Conservation (phyloP, 75 land plant species). For the Selaginella moellendorffii region DNA sequence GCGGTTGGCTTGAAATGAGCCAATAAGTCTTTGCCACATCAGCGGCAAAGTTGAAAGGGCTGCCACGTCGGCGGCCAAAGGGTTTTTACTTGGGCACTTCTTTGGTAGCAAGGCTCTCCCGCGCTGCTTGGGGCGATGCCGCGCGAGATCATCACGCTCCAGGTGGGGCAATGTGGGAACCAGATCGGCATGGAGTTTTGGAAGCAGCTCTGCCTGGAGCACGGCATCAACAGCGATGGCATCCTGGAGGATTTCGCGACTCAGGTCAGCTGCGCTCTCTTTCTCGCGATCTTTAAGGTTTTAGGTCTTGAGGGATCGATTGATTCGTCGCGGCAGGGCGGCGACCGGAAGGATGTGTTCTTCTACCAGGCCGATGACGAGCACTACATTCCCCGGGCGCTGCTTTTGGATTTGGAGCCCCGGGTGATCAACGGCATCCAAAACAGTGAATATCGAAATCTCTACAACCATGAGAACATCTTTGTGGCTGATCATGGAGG, state of each 20-base stretch:
- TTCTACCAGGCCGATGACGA: slow-evolving; percentile 99
- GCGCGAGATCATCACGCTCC: slow-evolving; percentile 94
- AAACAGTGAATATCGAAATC: slow-evolving; percentile 85
- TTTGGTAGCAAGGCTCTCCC: not conserved
- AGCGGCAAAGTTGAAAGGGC: no score
- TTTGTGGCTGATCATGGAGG: slow-evolving; percentile 98
- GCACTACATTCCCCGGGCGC: slow-evolving; percentile 93
- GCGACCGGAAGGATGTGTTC: slow-evolving; percentile 97
- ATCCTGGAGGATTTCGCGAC: slow-evolving; percentile 99
- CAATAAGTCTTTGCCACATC: no score
- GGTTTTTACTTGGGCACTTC: no score
- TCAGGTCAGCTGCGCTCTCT: slow-evolving; percentile 32
- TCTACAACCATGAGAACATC: slow-evolving; percentile 95
- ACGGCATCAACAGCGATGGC: slow-evolving; percentile 98
- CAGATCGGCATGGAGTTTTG: slow-evolving; percentile 99
- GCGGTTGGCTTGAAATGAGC: no score
- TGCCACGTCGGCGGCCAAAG: not conserved
- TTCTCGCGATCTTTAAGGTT: not conserved
- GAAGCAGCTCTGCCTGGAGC: slow-evolving; percentile 99
- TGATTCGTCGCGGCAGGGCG: slow-evolving; percentile 70
- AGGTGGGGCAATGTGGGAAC: slow-evolving; percentile 99
- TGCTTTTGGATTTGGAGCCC: slow-evolving; percentile 91
- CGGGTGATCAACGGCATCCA: slow-evolving; percentile 94
- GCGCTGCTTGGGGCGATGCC: no score
- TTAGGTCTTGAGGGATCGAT: not conserved